Base-by-base conservation (phyloP, 176 grass and related monocot species). In the Carex littledalei region DNA sequence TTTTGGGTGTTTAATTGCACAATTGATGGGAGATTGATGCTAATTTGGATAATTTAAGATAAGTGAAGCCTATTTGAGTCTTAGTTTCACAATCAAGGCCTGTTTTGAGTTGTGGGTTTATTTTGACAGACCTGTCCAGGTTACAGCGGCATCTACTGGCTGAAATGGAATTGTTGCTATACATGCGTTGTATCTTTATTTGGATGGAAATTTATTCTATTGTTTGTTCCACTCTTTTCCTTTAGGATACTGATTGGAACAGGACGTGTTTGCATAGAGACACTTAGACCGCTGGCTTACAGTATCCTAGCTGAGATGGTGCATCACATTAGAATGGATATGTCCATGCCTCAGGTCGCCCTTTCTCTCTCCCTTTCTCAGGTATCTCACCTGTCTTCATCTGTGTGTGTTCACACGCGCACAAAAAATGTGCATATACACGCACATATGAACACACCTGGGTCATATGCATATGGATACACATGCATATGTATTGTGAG, bases 291-390 rank as follows among this genome's bases (percentile, higher is more conserved):
- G 6, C 88, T 99, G 81, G 96, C 96, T 78, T 99, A 99, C 83
- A 99, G 88, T 81, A 91, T 99, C 81, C 93, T 99, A 61, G 96
- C 96, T 32, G 96, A 99, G 83, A 86, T 99, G 90, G 96, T 99
- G 78, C 96, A 99, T 87, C 93, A 99, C 93, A 94, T 99, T 89
- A 90, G 93, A 85, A 89, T 72, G 90, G 91, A 99, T 56, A 86
- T 90, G 69, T 86, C 89, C 41, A 86, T 87, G 69, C 74, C 73
- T 90, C 89, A 90, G 85, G 89, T 90, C 68, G 43, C 86, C 62
- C 62, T 90, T 52, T 90, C 41, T 69, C 85, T 91, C 81, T 88
- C 84, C 63, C 83, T 97, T 83, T 90, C 76, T 43, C 88, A 90
- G 91, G 85, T 91, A 81, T 90, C 45, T 88, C 90, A 43, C 57